Conservation (phyloP, 1,284 basidiomycete genomes). For the Sporisorium sorghi region DNA sequence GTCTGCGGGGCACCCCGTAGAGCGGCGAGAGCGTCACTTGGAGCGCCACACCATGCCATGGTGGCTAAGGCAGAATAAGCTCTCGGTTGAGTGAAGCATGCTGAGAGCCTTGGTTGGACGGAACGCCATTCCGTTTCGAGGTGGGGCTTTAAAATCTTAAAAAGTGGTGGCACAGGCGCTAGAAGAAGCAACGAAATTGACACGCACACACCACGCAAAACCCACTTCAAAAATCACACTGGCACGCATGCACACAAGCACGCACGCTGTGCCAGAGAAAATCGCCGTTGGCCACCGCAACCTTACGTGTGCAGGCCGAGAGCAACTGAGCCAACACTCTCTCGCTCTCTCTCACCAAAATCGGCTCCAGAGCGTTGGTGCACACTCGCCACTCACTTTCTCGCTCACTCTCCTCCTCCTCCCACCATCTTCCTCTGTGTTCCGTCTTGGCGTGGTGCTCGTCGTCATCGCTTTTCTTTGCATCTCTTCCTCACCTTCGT, state of each 20-base stretch:
- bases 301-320: constrained; percentile 7
- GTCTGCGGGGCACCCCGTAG: no score
- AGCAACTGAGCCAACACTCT: background rate
- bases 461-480: background rate
- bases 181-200: background rate
- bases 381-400: background rate
- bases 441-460: constrained; percentile 30
- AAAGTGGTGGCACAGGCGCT: background rate
- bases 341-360: no score
- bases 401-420: background rate
- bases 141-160: no score
- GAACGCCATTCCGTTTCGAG: background rate
- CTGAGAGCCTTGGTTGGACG: background rate
- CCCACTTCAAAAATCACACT: constrained; percentile 2
- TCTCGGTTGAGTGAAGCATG: no score
- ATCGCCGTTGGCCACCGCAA: background rate
- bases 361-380: no score
- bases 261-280: background rate
- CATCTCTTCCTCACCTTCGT: constrained; percentile 37
- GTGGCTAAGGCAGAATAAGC: no score
- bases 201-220: background rate
- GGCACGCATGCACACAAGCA: background rate
- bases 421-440: background rate
- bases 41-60: no score
- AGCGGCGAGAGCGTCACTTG: no score